phyloP scores from a whole-genome alignment of 2,329 filamentous ascomycete genomes.

The Botrytis pseudocinerea region DNA sequence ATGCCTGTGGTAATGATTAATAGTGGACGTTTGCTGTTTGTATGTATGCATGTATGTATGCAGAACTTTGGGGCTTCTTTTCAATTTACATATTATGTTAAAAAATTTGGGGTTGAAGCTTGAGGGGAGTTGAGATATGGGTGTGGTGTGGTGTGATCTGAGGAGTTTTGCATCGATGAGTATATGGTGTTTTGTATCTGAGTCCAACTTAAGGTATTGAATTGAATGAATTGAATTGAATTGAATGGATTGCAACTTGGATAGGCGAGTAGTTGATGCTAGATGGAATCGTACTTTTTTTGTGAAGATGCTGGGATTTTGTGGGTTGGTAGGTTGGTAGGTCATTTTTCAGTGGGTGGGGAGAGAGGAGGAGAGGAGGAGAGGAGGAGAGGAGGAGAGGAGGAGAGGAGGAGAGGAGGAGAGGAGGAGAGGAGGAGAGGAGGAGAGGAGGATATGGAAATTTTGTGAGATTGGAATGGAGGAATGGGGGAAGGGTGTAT shows the following conservation, averaged over 20 bases:
- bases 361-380: background rate
- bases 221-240: background rate
- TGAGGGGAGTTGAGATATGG: background rate
- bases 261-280: background rate
- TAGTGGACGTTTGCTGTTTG: background rate
- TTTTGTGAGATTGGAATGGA: background rate
- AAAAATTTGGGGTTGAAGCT: background rate
- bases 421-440: background rate
- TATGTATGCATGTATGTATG: constrained; percentile 7
- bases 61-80: background rate
- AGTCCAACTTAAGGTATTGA: background rate
- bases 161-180: background rate
- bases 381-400: background rate
- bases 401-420: background rate
- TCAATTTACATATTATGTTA: background rate
- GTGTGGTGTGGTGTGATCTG: background rate
- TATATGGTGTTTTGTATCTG: background rate
- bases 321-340: background rate
- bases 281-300: background rate
- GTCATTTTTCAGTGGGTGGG: background rate
- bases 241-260: background rate
- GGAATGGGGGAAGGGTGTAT: no score
- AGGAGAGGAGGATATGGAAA: background rate
- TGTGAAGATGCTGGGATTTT: background rate
- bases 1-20: constrained; percentile 21